Evolutionary conservation across 2,329 filamentous ascomycete species (phyloP), one percentile per base, ranked within the genome.

Genomic region (Talaromyces sp.): DNA sequence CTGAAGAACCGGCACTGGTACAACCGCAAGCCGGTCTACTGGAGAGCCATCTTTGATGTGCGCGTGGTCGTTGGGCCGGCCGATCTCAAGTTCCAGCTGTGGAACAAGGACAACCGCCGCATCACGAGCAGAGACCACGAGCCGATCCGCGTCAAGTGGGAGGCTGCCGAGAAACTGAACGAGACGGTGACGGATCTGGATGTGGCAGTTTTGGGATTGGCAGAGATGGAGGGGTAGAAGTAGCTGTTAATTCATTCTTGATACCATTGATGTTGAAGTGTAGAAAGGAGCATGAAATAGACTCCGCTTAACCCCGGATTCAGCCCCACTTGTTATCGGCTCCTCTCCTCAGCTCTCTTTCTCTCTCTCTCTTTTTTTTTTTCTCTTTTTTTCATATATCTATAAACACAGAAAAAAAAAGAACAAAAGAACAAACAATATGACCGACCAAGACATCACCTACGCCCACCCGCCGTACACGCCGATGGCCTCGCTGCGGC

Each of bases 1-100:
- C 54, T 68, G 32, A 75, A 75, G 57, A 76, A 75, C 59, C 62
- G 67, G 3, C 70, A 70, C 43, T 75, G 72, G 72, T 75, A 72
- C 55, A 72, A 66, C 43, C 56, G 63, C 9, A 70, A 69, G 4
- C 67, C 72, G 4, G 55, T 58, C 6, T 76, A 72, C 55, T 69
- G 71, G 65, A 63, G 69, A n/a, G 66, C 68, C 0, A 64, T 61
- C 0, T 73, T 75, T 49, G 66, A 72, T 43, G 67, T 76, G 13
- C 69, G 64, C 41, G 68, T 74, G 2, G 66, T 75, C 0, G 66
- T 75, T 56, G 72, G 73, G 7, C 63, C 69, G 17, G 72, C 72
- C 0, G 72, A 76, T 60, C 62, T 77, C 19, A 68, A 68, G 13
- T 75, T 76, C 31, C 68, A 75, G 58, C 43, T 76, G 5, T 72